Percentiles rank a stretch among this genome's conserved stretches.
Evolutionary conservation across 352 stramenopile species (phyloP).

Genomic region (Phytophthora meadii): DNA sequence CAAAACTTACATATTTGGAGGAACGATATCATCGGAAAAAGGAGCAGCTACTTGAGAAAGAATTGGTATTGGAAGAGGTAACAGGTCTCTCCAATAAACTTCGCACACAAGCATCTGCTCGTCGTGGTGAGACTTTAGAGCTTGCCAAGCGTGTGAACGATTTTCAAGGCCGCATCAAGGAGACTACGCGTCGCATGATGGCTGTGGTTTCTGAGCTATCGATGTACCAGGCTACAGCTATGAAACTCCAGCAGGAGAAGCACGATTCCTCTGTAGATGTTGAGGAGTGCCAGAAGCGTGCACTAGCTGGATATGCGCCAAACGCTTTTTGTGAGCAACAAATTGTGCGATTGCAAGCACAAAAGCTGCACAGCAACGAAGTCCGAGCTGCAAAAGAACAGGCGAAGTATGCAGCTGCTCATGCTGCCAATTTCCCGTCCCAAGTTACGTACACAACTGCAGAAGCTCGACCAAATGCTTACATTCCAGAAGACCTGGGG

Average conservation of each 20-base stretch:
- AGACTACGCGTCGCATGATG: constrained; percentile 95
- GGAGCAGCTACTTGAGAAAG: constrained; percentile 94
- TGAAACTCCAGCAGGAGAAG: constrained; percentile 95
- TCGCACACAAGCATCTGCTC: constrained; percentile 72
- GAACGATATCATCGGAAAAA: constrained; percentile 92
- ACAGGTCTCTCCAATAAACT: constrained; percentile 89
- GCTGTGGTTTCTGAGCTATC: constrained; percentile 94
- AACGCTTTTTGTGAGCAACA: constrained; percentile 83
- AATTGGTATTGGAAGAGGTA: constrained; percentile 95
- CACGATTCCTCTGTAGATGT: constrained; percentile 72
- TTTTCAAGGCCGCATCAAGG: constrained; percentile 91
- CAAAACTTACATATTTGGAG: constrained; percentile 88
- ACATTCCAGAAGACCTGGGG: constrained; percentile 93
- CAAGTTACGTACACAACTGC: constrained; percentile 89
- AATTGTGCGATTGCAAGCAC: constrained; percentile 62
- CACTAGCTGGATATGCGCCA: constrained; percentile 74
- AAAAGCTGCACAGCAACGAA: constrained; percentile 64
- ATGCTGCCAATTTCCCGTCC: constrained; percentile 71
- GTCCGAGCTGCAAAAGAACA: constrained; percentile 52
- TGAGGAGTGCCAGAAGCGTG: constrained; percentile 64
- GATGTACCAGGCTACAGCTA: constrained; percentile 95
- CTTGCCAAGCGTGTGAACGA: constrained; percentile 92
- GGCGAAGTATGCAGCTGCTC: constrained; percentile 39
- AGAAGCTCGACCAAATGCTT: constrained; percentile 92
- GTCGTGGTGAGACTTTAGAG: constrained; percentile 79